Percentiles rank a stretch among this genome's conserved stretches.
phyloP scores from a whole-genome alignment of 352 stramenopile species.

The Globisporangium apiculatum region DNA sequence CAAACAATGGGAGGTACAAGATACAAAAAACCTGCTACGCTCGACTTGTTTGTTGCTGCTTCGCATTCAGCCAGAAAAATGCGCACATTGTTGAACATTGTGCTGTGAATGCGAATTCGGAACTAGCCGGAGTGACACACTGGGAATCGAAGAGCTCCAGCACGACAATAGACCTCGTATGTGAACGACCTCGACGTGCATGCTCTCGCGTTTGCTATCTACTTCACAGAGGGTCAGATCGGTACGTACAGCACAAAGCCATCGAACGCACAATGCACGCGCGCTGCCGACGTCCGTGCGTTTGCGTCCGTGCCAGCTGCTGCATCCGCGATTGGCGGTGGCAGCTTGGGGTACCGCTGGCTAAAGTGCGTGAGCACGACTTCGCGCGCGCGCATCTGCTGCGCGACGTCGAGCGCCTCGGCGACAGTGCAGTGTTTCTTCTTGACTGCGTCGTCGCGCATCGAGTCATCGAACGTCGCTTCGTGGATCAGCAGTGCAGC shows the following conservation, averaged over 20 bases:
- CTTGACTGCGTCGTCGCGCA: conserved; percentile 87
- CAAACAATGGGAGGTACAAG: no score
- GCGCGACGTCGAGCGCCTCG: conserved; percentile 85
- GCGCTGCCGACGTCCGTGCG: neutral
- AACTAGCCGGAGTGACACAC: no score
- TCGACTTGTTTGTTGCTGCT: no score
- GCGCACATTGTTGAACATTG: no score
- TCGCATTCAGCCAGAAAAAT: no score
- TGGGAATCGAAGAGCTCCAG: no score
- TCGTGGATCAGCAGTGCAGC: conserved; percentile 93
- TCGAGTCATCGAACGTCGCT: conserved; percentile 95
- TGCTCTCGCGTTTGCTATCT: no score
- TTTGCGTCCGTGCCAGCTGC: neutral
- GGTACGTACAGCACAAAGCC: conserved; percentile 4
- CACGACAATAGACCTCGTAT: no score
- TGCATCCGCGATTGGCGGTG: conserved; percentile 18
- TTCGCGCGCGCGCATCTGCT: conserved; percentile 64
- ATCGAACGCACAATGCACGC: conserved; percentile 14
- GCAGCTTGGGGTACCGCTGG: conserved; percentile 61
- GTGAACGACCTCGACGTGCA: no score
- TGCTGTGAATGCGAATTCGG: no score
- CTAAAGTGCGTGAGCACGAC: conserved; percentile 96
- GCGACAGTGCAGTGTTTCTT: conserved; percentile 94
- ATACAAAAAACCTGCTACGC: neutral
- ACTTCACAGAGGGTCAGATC: neutral